A percentile compares a stretch with the other conserved stretches of the same genome.
Evolutionary conservation across 225 moss, liverwort and hornwort genomes (phyloP).

Genomic region (Bryum argenteum): DNA sequence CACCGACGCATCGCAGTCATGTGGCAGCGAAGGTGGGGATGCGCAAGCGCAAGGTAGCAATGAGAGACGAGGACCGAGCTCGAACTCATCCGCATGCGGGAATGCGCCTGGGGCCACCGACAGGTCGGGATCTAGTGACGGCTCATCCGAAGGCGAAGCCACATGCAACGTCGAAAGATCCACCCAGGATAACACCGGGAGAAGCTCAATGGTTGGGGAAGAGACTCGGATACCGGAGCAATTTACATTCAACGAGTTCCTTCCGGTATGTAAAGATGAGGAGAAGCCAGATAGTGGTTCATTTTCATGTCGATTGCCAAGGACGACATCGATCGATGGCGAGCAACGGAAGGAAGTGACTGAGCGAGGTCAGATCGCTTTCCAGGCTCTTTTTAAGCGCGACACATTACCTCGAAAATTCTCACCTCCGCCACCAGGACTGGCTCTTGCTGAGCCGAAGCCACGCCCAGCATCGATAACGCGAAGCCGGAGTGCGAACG

Average conservation of each 20-base stretch:
- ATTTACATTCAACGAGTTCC: conserved; percentile 39
- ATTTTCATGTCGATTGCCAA: conserved; percentile 35
- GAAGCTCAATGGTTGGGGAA: conserved; percentile 19
- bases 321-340: conserved; percentile 46
- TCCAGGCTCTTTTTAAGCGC: conserved; percentile 60
- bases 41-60: conserved; percentile 32
- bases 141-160: conserved; percentile 55
- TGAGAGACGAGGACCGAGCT: conserved; percentile 51
- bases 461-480: conserved; percentile 25
- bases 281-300: conserved; percentile 34
- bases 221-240: conserved; percentile 19
- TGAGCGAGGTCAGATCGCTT: conserved; percentile 60
- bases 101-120: conserved; percentile 34
- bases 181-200: conserved; percentile 11
- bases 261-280: conserved; percentile 42
- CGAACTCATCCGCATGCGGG: conserved; percentile 67
- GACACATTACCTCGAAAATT: conserved; percentile 53
- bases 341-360: conserved; percentile 62
- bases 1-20: conserved; percentile 40
- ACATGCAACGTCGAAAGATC: conserved; percentile 32
- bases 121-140: conserved; percentile 58
- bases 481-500: conserved; percentile 30
- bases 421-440: conserved; percentile 49
- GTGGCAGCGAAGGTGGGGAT: conserved; percentile 45
- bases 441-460: conserved; percentile 30